phyloP scores from a whole-genome alignment of 129 eudicot species.

The Logfia minima region DNA sequence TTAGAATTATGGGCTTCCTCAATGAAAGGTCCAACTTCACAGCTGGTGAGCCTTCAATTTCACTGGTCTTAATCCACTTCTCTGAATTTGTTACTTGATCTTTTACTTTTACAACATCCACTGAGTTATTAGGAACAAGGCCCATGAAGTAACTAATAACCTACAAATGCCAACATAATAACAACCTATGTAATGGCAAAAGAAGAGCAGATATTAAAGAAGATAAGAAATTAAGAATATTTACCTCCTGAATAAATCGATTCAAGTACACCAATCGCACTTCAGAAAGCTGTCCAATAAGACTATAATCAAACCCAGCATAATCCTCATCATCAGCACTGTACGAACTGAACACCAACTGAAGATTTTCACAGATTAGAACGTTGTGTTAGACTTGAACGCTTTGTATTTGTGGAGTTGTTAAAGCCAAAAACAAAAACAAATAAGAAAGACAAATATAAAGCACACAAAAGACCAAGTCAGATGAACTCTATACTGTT shows the following conservation, averaged over 20 bases:
- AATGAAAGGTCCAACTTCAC: conserved; percentile 90
- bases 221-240: conserved; percentile 1
- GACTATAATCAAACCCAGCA: conserved; percentile 88
- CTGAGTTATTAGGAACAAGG: conserved; percentile 72
- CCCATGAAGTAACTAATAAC: conserved; percentile 87
- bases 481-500: not conserved
- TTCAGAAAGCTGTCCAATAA: conserved; percentile 93
- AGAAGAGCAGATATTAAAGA: conserved; percentile 5
- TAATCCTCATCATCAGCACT: conserved; percentile 90
- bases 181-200: conserved; percentile 32
- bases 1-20: conserved; percentile 81
- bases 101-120: conserved; percentile 67
- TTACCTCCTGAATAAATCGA: conserved; percentile 96
- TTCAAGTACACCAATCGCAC: conserved; percentile 88
- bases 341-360: conserved; percentile 81
- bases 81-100: conserved; percentile 89
- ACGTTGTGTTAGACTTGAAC: not conserved
- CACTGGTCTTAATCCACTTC: conserved; percentile 80
- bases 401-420: not conserved
- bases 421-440: conserved; percentile 7
- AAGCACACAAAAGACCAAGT: not conserved
- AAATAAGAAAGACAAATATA: not conserved
- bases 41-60: conserved; percentile 98
- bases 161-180: conserved; percentile 40
- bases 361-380: conserved; percentile 36